These are phyloP conservation scores for Graphilbum ipis-grandicollis DNA, from an alignment of 2,329 filamentous ascomycete genomes.

Conservation along the genomic window DNA sequence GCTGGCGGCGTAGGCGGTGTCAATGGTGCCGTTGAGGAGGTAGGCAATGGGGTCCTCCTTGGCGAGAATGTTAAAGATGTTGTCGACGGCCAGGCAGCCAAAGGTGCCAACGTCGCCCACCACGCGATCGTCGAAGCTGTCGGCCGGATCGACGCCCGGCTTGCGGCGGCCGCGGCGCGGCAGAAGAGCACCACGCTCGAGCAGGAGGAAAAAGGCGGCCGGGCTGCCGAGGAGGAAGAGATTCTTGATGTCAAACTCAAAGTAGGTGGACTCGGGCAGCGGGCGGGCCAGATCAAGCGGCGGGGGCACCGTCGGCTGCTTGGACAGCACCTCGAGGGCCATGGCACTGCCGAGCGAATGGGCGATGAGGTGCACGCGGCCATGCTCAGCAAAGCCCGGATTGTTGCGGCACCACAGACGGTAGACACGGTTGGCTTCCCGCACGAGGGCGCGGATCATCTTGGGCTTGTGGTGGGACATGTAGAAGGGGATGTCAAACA, in stretches of 20 bases:
- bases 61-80: slow-evolving; percentile 82
- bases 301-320: slow-evolving; percentile 62
- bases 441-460: slow-evolving; percentile 79
- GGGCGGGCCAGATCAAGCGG: slow-evolving; percentile 23
- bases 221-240: slow-evolving; percentile 84
- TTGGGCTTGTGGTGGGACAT: slow-evolving; percentile 90
- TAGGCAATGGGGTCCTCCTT: slow-evolving; percentile 68
- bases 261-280: slow-evolving; percentile 31
- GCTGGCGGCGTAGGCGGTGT: slow-evolving; percentile 58
- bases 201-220: slow-evolving; percentile 77
- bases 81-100: slow-evolving; percentile 85
- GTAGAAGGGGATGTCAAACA: slow-evolving; percentile 97
- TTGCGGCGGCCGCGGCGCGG: slow-evolving; percentile 65
- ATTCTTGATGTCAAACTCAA: slow-evolving; percentile 85
- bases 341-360: slow-evolving; percentile 92
- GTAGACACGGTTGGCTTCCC: slow-evolving; percentile 91
- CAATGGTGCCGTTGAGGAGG: slow-evolving; percentile 77
- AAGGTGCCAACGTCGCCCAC: slow-evolving; percentile 68
- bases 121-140: slow-evolving; percentile 38
- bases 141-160: slow-evolving; percentile 50
- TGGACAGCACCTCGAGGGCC: slow-evolving; percentile 78
- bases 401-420: slow-evolving; percentile 90
- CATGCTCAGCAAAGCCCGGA: slow-evolving; percentile 61
- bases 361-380: slow-evolving; percentile 79
- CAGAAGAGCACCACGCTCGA: slow-evolving; percentile 55